Percentiles rank a stretch among this genome's conserved stretches.
These are phyloP conservation scores for Ramicandelaber brevisporus DNA, from an alignment of 192 early-diverging fungal genomes.

Conservation along the genomic window DNA sequence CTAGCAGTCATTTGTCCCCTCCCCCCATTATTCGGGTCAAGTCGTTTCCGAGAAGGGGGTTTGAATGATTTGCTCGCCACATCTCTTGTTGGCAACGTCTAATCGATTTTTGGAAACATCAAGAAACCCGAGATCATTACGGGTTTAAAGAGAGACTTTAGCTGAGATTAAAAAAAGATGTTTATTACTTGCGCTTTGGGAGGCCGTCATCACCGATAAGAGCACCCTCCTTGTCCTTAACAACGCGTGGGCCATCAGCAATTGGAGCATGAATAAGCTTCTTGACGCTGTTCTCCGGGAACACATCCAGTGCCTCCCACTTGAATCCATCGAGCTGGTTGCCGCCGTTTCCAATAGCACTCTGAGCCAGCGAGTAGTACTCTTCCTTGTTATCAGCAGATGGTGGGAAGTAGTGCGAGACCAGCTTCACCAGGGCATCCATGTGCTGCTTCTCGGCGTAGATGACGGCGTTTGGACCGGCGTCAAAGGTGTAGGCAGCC, in stretches of 20 bases:
- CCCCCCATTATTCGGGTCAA: too few species aligned
- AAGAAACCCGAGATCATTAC: too few species aligned
- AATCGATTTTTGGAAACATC: too few species aligned
- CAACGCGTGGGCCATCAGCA: conserved; percentile 77
- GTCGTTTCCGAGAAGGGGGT: too few species aligned
- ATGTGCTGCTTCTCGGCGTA: conserved; percentile 65
- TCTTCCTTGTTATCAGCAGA: conserved; percentile 5
- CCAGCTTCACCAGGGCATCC: conserved; percentile 55
- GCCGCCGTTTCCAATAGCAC: too few species aligned
- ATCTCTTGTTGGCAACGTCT: too few species aligned
- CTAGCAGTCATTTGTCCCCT: too few species aligned
- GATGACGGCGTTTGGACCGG: conserved; percentile 95
- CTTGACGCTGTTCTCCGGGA: conserved; percentile 42
- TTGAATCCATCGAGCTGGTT: conserved; percentile 27
- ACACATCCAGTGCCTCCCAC: conserved; percentile 24
- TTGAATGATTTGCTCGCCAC: too few species aligned
- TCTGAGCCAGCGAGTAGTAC: too few species aligned
- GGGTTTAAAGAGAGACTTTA: too few species aligned
- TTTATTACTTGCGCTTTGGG: conserved; percentile 20
- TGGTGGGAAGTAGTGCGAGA: conserved; percentile 67
- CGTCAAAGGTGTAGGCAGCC: conserved; percentile 96
- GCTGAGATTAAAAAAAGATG: too few species aligned
- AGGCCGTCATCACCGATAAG: conserved; percentile 35
- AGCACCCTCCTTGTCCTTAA: conserved; percentile 20
- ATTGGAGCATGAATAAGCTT: conserved; percentile 76